Percentiles rank a stretch among this genome's conserved stretches.
phyloP scores from a whole-genome alignment of 2,329 filamentous ascomycete genomes.

The Periglandula ipomoeae region DNA sequence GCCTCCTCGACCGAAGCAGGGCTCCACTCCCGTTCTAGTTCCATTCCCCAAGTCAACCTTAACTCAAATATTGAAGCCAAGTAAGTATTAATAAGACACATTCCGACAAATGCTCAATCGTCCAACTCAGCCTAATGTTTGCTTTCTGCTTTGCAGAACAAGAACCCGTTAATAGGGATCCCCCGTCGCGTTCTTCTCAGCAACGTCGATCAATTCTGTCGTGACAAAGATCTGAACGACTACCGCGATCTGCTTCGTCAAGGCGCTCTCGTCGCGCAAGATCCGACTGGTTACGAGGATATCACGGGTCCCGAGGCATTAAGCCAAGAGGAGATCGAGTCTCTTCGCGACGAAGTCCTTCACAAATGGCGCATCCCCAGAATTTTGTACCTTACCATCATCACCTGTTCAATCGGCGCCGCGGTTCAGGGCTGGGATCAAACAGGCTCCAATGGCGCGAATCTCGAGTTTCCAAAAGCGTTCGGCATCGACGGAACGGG shows the following conservation, averaged over 20 bases:
- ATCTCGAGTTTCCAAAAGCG: conserved; percentile 47
- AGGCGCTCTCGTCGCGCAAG: conserved; percentile 66
- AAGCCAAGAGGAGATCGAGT: conserved; percentile 47
- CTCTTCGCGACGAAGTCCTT: conserved; percentile 50
- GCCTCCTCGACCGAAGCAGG: conserved; percentile 28
- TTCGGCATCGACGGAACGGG: conserved; percentile 34
- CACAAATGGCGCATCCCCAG: conserved; percentile 60
- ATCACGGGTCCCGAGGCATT: conserved; percentile 50
- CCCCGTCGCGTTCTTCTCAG: conserved; percentile 39
- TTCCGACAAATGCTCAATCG: background rate
- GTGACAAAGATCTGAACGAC: conserved; percentile 47
- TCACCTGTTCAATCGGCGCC: conserved; percentile 59
- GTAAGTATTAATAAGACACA: conserved; percentile 20
- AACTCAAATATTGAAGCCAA: conserved; percentile 37
- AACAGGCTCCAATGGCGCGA: conserved; percentile 55
- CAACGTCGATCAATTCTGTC: conserved; percentile 54
- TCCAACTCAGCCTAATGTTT: background rate
- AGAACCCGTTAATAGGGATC: conserved; percentile 43
- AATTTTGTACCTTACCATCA: conserved; percentile 57
- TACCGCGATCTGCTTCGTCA: conserved; percentile 51
- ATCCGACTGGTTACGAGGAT: conserved; percentile 52
- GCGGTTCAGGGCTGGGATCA: conserved; percentile 65
- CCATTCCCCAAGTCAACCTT: conserved; percentile 30
- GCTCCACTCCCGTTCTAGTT: conserved; percentile 17
- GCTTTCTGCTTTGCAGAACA: conserved; percentile 23